Conservation (phyloP, 164 flowering plant species). For the Aristolochia californica region DNA sequence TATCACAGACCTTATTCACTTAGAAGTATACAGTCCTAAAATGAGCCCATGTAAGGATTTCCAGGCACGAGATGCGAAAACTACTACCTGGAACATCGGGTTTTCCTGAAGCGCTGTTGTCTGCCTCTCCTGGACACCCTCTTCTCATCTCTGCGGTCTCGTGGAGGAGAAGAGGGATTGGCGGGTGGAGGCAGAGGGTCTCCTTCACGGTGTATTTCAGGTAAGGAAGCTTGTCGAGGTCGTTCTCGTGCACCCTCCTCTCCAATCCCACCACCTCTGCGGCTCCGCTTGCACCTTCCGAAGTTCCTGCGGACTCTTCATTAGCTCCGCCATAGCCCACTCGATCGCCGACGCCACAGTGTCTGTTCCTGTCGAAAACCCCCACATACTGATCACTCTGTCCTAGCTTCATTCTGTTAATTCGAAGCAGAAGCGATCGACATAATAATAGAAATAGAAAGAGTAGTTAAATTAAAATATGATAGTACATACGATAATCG, state of each 20-base stretch:
- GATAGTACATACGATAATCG: conserved; percentile 50
- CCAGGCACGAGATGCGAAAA: no score
- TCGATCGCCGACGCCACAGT: conserved; percentile 87
- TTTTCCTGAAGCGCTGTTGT: conserved; percentile 62
- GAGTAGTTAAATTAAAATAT: not conserved
- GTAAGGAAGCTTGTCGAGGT: conserved; percentile 55
- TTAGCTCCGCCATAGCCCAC: conserved; percentile 78
- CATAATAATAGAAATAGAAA: not conserved
- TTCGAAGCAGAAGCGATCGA: conserved; percentile 11
- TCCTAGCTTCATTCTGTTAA: no score
- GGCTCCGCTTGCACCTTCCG: conserved; percentile 57
- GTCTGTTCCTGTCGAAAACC: conserved; percentile 70
- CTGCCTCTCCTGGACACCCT: no score
- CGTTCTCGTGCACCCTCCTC: conserved; percentile 47
- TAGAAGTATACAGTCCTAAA: no score
- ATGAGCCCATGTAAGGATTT: no score
- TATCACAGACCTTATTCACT: no score
- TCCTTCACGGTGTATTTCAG: conserved; percentile 50
- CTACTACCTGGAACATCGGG: no score
- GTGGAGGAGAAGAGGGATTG: conserved; percentile 81
- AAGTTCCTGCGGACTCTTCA: conserved; percentile 49
- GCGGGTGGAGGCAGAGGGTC: conserved; percentile 77
- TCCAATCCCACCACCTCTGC: conserved; percentile 45
- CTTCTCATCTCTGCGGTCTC: conserved; percentile 58
- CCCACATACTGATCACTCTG: not conserved